These are phyloP conservation scores for Aureobasidium musti DNA, from an alignment of 2,329 filamentous ascomycete species.

Conservation along the genomic window DNA sequence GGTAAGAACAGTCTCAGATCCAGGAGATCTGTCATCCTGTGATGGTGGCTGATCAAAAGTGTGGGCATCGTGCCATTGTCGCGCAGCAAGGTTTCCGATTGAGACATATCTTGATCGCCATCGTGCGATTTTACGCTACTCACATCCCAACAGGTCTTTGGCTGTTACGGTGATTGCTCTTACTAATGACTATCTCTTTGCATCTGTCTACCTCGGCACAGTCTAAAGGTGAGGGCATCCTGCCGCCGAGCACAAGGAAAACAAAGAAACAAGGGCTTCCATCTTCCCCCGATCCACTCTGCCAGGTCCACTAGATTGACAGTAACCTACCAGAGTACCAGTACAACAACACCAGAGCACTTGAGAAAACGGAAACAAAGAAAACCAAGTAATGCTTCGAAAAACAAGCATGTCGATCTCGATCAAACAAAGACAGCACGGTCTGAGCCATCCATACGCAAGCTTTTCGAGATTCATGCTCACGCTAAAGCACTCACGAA, in stretches of 20 bases:
- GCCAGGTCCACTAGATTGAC: too few species aligned
- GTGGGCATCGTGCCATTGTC: not conserved
- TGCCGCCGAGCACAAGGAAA: not conserved
- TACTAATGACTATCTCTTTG: not conserved
- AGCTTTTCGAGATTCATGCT: too few species aligned
- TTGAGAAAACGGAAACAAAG: too few species aligned
- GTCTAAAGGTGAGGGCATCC: too few species aligned
- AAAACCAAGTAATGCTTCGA: too few species aligned
- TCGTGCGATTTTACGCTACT: not conserved
- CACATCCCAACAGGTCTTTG: not conserved
- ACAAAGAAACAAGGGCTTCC: not conserved
- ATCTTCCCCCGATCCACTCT: too few species aligned
- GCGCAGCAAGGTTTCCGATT: not conserved
- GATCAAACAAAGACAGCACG: too few species aligned
- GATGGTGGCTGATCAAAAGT: not conserved
- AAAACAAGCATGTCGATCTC: too few species aligned
- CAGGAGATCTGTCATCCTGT: not conserved
- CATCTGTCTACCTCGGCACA: not conserved
- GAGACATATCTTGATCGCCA: not conserved
- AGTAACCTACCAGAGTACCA: too few species aligned
- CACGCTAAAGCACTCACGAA: too few species aligned
- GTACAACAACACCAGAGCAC: too few species aligned
- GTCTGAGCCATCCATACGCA: too few species aligned
- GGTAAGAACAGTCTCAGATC: not conserved
- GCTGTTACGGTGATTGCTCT: not conserved